These are phyloP conservation scores for Tricholoma furcatifolium DNA, from an alignment of 768 basidiomycete genomes.

Conservation along the genomic window DNA sequence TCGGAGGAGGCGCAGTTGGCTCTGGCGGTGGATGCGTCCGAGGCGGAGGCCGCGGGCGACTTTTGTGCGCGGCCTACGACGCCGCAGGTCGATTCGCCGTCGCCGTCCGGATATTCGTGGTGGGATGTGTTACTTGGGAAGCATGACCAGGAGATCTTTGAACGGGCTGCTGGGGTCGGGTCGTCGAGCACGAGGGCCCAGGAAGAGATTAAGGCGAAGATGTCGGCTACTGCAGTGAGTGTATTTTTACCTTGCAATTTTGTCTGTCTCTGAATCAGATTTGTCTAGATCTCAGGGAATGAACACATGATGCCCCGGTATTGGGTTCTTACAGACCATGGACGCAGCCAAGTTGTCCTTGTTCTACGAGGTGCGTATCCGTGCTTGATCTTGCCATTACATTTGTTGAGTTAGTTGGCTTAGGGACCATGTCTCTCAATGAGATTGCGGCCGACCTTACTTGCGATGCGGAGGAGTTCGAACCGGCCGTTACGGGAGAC, in stretches of 20 bases:
- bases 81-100: conserved; percentile 16
- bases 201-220: conserved; percentile 37
- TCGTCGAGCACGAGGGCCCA: conserved; percentile 25
- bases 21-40: conserved; percentile 67
- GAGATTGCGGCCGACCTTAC: conserved; percentile 86
- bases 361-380: conserved; percentile 57
- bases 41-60: conserved; percentile 59
- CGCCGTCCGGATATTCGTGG: conserved; percentile 59
- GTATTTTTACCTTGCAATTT: neutral
- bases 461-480: conserved; percentile 71
- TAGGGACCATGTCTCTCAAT: conserved; percentile 84
- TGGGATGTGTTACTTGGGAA: conserved; percentile 80
- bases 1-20: conserved; percentile 63
- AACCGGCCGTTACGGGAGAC: conserved; percentile 46
- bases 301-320: conserved; percentile 78
- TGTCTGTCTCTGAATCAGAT: neutral
- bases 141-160: conserved; percentile 83
- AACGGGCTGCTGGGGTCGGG: conserved; percentile 48
- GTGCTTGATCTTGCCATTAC: neutral
- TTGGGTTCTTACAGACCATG: conserved; percentile 85
- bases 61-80: conserved; percentile 19
- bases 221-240: conserved; percentile 53
- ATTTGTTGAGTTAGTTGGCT: neutral
- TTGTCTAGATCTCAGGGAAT: conserved; percentile 49
- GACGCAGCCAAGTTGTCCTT: conserved; percentile 69